These are phyloP conservation scores for Petasospora rhodanensis DNA, from an alignment of 1,139 yeast species.

Conservation along the genomic window DNA sequence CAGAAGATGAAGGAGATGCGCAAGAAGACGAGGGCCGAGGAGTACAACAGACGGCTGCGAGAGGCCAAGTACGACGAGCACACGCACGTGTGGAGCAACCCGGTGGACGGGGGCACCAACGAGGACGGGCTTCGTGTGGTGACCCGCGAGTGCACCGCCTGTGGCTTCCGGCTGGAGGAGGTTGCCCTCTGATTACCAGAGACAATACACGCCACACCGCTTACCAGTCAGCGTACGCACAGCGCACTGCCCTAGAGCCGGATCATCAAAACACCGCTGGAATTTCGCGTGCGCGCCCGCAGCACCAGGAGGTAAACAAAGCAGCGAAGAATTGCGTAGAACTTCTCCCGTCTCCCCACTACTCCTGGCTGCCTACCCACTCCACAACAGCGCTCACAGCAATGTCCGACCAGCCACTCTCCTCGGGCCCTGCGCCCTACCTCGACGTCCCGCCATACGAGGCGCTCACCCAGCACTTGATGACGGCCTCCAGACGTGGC, in stretches of 20 bases:
- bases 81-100: constrained; percentile 74
- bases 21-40: constrained; percentile 87
- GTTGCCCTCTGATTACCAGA: constrained; percentile 27
- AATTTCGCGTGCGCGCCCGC: too few relatives aligned
- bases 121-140: constrained; percentile 44
- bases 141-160: constrained; percentile 64
- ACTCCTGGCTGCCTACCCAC: too few relatives aligned
- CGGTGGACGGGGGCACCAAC: constrained; percentile 36
- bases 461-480: constrained; percentile 18
- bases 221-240: too few relatives aligned
- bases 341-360: too few relatives aligned
- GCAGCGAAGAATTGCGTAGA: too few relatives aligned
- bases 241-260: too few relatives aligned
- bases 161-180: constrained; percentile 87
- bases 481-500: constrained; percentile 16
- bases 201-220: too few relatives aligned
- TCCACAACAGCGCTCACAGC: too few relatives aligned
- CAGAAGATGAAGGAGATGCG: constrained; percentile 80
- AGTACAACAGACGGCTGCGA: constrained; percentile 65
- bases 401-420: constrained; percentile 16
- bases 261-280: too few relatives aligned
- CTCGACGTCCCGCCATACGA: constrained; percentile 21
- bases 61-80: constrained; percentile 51
- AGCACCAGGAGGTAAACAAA: too few relatives aligned
- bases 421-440: constrained; percentile 22